Evolutionary conservation across 2,329 filamentous ascomycete species (phyloP), one percentile per base, ranked within the genome.

Genomic region (Dactylellina sp.): DNA sequence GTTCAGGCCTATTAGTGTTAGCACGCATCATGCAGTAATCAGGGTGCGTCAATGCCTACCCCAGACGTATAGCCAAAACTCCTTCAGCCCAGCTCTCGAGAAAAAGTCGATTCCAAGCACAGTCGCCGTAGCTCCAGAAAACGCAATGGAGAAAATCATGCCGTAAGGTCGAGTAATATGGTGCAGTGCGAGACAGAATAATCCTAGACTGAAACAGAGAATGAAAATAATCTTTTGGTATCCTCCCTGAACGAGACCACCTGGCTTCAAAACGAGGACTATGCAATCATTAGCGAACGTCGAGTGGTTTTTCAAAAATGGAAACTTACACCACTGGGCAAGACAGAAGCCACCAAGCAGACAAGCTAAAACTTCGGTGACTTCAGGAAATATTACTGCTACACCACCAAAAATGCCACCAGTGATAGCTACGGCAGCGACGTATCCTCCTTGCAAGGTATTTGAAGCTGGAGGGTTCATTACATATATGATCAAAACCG

Each of bases 31-130:
- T 7, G 18, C 18, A 28, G 55, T 55, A 16, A 42, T 12, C 28
- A 64, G 61, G 53, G 35, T 22, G 16, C 70, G 14, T 80, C 85
- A 81, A 32, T 32, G 28, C 28, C 28, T 80, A 87, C 86, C 83
- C 94, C 94, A 98, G 39, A 96, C 85, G 80, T 96, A 98, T 4
- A 92, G 86, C 94, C 94, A 98, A 77, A 97, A 97, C 80, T 98
- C 94, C 81, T 97, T 97, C 78, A 96, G 83, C 0, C 94, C 94
- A n/a, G 93, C 92, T 75, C 88, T 85, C 78, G 89, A 94, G 78
- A 94, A 96, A 81, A 92, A 96, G 80, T 98, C 94, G 68, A 98
- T 91, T 1, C 94, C 94, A 1, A 98, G 82, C 12, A 96, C 86
- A 0, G 90, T 84, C 1, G 87, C 87, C 0, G 92, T 97, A 2